A percentile compares a stretch with the other conserved stretches of the same genome.
These are phyloP conservation scores for Rhododendron ovatum DNA, from an alignment of 148 eudicot species.

Conservation along the genomic window DNA sequence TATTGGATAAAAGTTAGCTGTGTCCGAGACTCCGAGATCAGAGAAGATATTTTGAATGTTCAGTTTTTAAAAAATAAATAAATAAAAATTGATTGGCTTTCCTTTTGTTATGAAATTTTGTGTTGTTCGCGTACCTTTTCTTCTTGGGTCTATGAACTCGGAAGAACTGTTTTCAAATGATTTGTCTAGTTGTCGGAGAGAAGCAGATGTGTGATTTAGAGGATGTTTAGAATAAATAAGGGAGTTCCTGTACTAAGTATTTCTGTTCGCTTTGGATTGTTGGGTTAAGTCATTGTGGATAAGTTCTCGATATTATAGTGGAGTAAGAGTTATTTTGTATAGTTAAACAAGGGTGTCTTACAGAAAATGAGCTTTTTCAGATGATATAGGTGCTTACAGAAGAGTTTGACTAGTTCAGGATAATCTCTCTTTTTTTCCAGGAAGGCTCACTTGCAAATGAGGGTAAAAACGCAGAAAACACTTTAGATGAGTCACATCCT, in stretches of 20 bases:
- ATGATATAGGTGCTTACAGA: background rate
- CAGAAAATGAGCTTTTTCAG: background rate
- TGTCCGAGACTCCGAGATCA: background rate
- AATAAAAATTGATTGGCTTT: too few species aligned
- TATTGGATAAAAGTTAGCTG: background rate
- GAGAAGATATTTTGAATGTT: background rate
- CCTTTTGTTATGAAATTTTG: background rate
- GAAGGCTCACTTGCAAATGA: conserved; percentile 24
- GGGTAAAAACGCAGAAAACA: conserved; percentile 19
- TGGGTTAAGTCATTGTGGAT: background rate
- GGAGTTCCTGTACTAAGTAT: background rate
- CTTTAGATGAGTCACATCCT: conserved; percentile 31
- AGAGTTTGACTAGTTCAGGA: background rate
- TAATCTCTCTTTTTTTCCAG: conserved; percentile 27
- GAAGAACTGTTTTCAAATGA: background rate
- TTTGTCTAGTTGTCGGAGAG: background rate
- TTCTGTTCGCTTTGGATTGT: background rate
- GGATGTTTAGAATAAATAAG: background rate
- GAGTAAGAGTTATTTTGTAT: background rate
- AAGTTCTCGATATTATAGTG: background rate
- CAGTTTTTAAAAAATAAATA: background rate
- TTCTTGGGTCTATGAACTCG: background rate
- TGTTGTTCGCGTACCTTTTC: too few species aligned
- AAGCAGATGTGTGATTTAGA: background rate
- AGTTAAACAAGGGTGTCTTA: background rate